Conservation (phyloP, 495 filamentous ascomycete genomes). For the Daldinia concentrica region DNA sequence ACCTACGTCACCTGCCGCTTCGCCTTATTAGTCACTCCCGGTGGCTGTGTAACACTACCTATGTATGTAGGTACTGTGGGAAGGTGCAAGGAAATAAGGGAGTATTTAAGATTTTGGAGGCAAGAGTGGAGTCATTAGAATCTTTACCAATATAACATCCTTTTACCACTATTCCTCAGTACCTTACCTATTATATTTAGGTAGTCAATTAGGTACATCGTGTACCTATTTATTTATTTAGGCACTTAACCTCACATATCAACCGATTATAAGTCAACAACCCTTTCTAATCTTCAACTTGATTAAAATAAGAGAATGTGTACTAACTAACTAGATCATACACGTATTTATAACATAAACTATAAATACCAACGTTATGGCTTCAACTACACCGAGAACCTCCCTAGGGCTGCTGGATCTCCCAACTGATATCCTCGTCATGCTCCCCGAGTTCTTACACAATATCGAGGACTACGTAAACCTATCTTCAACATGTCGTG, state of each 20-base stretch:
- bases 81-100: too few species aligned
- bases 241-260: too few species aligned
- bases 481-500: constrained; percentile 47
- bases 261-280: too few species aligned
- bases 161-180: too few species aligned
- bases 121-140: too few species aligned
- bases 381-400: not conserved
- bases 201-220: too few species aligned
- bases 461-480: constrained; percentile 52
- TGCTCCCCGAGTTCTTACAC: constrained; percentile 47
- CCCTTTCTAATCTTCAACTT: not conserved
- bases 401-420: constrained; percentile 31
- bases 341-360: not conserved
- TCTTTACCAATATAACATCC: too few species aligned
- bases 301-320: too few species aligned
- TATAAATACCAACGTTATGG: not conserved
- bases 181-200: too few species aligned
- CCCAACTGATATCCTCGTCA: constrained; percentile 46
- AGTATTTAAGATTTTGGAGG: too few species aligned
- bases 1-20: not conserved
- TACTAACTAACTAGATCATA: not conserved
- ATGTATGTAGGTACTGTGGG: too few species aligned
- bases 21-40: not conserved
- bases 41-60: not conserved
- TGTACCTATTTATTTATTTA: too few species aligned